Percentiles rank a stretch among this genome's conserved stretches.
Evolutionary conservation across 352 stramenopile genomes (phyloP).

Genomic region (Phytophthora nicotianae): DNA sequence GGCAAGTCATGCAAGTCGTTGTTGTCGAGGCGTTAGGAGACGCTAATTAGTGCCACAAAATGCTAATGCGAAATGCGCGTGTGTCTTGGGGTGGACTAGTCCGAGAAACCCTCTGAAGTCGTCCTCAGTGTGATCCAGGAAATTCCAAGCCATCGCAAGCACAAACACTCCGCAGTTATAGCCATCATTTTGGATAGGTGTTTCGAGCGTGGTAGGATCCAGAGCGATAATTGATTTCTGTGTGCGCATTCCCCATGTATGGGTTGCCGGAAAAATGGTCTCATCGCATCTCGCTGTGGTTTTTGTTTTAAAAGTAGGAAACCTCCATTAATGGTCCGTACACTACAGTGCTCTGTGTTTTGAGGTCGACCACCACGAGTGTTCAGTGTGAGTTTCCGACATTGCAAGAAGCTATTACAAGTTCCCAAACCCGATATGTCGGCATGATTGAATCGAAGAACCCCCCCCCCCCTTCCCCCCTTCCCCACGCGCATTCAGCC

Average conservation of each 20-base stretch:
- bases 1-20: too few relatives aligned
- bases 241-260: not conserved
- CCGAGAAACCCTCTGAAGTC: not conserved
- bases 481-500: not conserved
- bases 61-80: too few relatives aligned
- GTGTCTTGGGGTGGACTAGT: too few relatives aligned
- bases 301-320: not conserved
- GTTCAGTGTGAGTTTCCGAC: not conserved
- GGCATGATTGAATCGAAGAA: not conserved
- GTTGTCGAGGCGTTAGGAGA: too few relatives aligned
- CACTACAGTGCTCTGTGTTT: not conserved
- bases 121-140: not conserved
- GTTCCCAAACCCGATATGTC: not conserved
- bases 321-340: not conserved
- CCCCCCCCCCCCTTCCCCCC: too few relatives aligned
- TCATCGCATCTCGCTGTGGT: not conserved
- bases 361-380: not conserved
- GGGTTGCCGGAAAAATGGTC: not conserved
- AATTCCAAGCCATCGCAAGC: not conserved
- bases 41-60: too few relatives aligned
- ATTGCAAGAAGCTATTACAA: not conserved
- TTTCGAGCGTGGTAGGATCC: not conserved
- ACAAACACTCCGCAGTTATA: not conserved
- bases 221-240: not conserved
- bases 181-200: not conserved